A percentile compares a stretch with the other conserved stretches of the same genome.
Evolutionary conservation across 331 rosid species (phyloP).

Genomic region (Pyracantha coccinea): DNA sequence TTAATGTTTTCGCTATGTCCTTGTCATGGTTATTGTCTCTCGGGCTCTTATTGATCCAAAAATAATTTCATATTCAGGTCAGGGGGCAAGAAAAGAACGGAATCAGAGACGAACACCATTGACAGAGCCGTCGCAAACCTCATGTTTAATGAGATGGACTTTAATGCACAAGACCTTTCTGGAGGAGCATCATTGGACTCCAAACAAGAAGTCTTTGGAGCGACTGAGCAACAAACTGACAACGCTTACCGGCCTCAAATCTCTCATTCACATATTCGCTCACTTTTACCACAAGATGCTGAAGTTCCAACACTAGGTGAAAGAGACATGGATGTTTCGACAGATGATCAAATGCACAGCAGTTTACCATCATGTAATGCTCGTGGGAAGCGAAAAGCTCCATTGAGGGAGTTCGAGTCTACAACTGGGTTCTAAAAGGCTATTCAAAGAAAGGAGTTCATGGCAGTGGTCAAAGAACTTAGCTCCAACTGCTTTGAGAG

Average conservation of each 20-base stretch:
- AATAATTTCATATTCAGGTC: slow-evolving; percentile 28
- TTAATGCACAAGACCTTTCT: slow-evolving; percentile 25
- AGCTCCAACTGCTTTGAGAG: neutral
- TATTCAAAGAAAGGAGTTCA: neutral
- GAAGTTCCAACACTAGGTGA: slow-evolving; percentile 32
- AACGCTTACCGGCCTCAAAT: neutral
- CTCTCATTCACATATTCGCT: neutral
- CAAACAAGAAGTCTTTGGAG: slow-evolving; percentile 11
- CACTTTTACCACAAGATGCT: slow-evolving; percentile 15
- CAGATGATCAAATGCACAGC: neutral
- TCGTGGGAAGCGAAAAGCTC: slow-evolving; percentile 8
- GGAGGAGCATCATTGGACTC: slow-evolving; percentile 20
- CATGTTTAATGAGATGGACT: slow-evolving; percentile 52
- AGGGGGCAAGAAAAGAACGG: slow-evolving; percentile 22
- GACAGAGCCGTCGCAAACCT: slow-evolving; percentile 69
- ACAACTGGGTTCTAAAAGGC: neutral
- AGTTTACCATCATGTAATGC: neutral
- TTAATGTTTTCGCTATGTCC: neutral
- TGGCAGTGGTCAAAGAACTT: neutral
- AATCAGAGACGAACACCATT: slow-evolving; percentile 44
- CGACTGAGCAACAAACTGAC: neutral
- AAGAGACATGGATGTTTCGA: neutral
- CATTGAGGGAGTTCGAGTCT: slow-evolving; percentile 10
- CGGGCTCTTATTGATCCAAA: slow-evolving; percentile 7
- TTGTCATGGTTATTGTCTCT: slow-evolving; percentile 4